Base-by-base conservation (phyloP, 176 grass and related monocot species). In the Carex myosuroides region DNA sequence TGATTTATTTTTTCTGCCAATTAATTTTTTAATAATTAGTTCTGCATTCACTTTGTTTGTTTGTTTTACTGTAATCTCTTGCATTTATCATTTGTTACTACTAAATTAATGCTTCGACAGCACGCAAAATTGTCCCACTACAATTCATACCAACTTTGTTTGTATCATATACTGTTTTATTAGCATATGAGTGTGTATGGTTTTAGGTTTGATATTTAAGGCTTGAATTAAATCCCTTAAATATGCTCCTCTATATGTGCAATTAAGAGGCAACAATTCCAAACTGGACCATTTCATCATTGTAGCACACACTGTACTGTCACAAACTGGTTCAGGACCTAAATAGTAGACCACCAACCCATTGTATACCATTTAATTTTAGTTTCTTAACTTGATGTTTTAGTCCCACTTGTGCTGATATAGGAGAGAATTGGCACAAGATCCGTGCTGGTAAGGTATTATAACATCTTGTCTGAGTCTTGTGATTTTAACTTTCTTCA, bases 401-500 rank as follows among this genome's bases (percentile, higher is more conserved):
- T 54, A 66, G 8, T 64, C 46, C 41, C 22, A 69, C 32, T 26
- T 83, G 64, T 83, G 21, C 35, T 32, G 13, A 62, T 17, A 56
- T 32, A 56, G 44, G 70, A 50, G 5, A 5, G 22, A 81, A 64
- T 63, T 61, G n/a, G 8, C 46, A 32, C 14, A 33, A 64, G 53
- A 22, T 5, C 18, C 9, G 3, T 64, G 17, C 79, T 39, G 39
- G 54, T 81, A n/a, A 17, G 56, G 56, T 80, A 26, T 80, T 12
- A 35, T 59, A 77, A 14, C 32, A 60, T 60, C 0, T 61, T 12
- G 3, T 24, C 56, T 64, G 37, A 68, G 44, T 48, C 60, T n/a
- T 64, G 44, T 64, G 59, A 66, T 68, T 83, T 52, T 52, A 83
- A 83, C 60, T 81, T 63, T 21, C 13, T 69, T 3, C 62, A 83